Conservation (phyloP, 805 yeast species). For the Pichia sporocuriosa region DNA sequence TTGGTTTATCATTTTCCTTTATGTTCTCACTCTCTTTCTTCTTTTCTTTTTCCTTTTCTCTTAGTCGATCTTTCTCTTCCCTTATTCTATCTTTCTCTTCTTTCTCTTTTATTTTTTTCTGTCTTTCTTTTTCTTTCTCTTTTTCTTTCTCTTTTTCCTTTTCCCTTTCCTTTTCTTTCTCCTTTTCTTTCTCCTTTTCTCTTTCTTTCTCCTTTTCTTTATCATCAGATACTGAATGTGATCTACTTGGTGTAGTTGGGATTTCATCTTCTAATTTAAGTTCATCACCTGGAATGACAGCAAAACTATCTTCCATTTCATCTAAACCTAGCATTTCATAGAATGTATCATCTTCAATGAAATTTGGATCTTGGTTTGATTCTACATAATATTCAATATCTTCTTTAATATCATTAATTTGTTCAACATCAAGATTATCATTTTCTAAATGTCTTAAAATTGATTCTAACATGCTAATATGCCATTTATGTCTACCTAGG, state of each 20-base stretch:
- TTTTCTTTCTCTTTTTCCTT: conserved; percentile 5
- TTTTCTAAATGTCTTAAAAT: conserved; percentile 72
- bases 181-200: conserved; percentile 6
- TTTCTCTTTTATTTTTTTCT: conserved; percentile 1
- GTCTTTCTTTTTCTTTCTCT: conserved; percentile 6
- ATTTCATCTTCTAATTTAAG: too few species aligned
- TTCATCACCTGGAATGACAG: conserved; percentile 20
- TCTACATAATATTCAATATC: conserved; percentile 92
- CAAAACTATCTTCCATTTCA: conserved; percentile 34
- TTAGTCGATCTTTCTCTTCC: background rate
- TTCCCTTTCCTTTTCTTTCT: background rate
- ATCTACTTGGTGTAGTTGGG: background rate
- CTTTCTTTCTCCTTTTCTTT: conserved; percentile 9
- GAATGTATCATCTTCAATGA: conserved; percentile 87
- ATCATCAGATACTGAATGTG: conserved; percentile 5
- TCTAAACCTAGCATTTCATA: conserved; percentile 80
- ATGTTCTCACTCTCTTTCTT: background rate
- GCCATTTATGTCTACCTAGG: conserved; percentile 71
- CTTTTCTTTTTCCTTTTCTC: background rate
- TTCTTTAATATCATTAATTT: conserved; percentile 70
- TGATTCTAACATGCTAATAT: conserved; percentile 69
- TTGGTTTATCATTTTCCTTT: background rate
- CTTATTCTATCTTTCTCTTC: background rate
- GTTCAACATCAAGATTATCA: conserved; percentile 72
- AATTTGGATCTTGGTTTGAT: conserved; percentile 86